Evolutionary conservation across 768 basidiomycete genomes (phyloP), one percentile per base, ranked within the genome.

Genomic region (Naganishia vishniacii): DNA sequence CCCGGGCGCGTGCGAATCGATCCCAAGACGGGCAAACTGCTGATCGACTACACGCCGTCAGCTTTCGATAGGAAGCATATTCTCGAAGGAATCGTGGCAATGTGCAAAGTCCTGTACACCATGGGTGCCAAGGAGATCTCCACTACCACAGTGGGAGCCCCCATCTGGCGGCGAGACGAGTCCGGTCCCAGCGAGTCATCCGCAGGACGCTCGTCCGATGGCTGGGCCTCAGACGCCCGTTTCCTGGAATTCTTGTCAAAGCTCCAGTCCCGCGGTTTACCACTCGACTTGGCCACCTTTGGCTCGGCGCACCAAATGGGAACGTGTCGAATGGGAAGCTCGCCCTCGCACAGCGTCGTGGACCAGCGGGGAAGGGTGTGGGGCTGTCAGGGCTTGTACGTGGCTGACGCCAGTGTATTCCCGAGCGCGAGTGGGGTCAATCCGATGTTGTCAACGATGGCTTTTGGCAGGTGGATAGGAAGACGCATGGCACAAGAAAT

Each of bases 231-330:
- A 2, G 63, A 64, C 34, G 23, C 47, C 25, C 32, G 37, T 5
- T 64, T 64, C 48, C 26, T 59, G 40, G 56, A 46, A 20, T 64
- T 64, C 13, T 23, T 63, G 4, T n/a, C 20, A 1, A 40, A 26
- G 4, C 64, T 71, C 23, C 51, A 68, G 42, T 32, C 45, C 29
- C 66, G 65, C 1, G 70, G 72, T 1, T 60, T 63, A 4, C 31
- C 59, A 29, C 65, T 65, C 11, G 71, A 67, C 7, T 40, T 56
- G n/a, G 51, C 68, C 3, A 32, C 34, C n/a, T 48, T 62, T 23
- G 66, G 65, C 3, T 65, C 65, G 15, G 74, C 74, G 0, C 74
- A 75, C 60, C 74, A 75, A 58, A 75, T 75, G 74, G 74, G 74
- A 2, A 71, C 66, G 16, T 72, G 71, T 49, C 62, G 68, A 26